Base-by-base conservation (phyloP, 2,329 filamentous ascomycete genomes). In the Anthostomella pinea region DNA sequence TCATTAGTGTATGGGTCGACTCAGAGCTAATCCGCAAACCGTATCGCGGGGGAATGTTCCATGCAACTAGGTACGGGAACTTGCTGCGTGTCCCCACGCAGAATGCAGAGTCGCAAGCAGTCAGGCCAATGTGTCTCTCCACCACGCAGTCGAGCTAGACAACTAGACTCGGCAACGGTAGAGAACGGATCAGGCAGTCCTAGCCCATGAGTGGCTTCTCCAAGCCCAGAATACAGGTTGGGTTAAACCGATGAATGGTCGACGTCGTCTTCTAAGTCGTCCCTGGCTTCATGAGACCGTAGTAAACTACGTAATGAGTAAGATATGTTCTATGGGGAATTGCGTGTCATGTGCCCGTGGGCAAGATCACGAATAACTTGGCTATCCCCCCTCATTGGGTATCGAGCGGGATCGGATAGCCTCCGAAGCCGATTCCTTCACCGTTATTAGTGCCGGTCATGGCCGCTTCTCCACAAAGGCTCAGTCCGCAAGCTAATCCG, bases 361-460 rank as follows among this genome's bases (percentile, higher is more conserved):
- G 21, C 27, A 34, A 43, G 48, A 44, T 49, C 39, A 47, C 43
- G 36, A 25, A 43, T 30, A 45, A 41, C 23, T 23, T 16, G 19
- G 28, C 38, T 32, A 43, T 37, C 38, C 40, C 24, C 39, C 28
- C 39, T 32, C 30, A 55, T 55, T 55, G 51, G 51, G 46, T 50
- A 48, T 45, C 43, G 44, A 53, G 35, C 38, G 52, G 50, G 41
- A 46, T 45, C 45, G 40, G 50, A 40, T 45, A 52, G 48, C 31
- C 34, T 45, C 50, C 39, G 26, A 44, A 42, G 39, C 38, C 41
- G 43, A 41, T 39, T 43, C 35, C 37, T 45, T 37, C 24, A 21
- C 30, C 32, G 35, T 13, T 13, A 30, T 19, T 32, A 38, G 30
- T 23, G n/a, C 37, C 18, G 38, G 31, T n/a, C n/a, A n/a, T n/a